These are phyloP conservation scores for Amanita subjunquillea DNA, from an alignment of 768 basidiomycete species.

Conservation along the genomic window DNA sequence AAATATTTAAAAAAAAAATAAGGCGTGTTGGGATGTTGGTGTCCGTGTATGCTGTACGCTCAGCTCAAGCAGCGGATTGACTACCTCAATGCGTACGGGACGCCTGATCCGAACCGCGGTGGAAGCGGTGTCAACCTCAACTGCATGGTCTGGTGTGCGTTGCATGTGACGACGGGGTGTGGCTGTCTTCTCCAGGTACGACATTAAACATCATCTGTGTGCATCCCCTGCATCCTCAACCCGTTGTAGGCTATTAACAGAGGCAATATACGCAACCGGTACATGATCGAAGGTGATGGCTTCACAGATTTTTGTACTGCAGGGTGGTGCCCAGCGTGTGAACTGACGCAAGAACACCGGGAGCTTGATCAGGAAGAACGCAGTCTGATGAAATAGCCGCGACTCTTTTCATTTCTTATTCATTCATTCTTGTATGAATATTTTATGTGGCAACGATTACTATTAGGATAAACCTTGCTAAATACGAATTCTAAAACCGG, in stretches of 20 bases:
- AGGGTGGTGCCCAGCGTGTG: conserved; percentile 30
- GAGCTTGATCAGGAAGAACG: conserved; percentile 33
- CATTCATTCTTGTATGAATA: too few species aligned
- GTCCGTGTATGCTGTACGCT: conserved; percentile 31
- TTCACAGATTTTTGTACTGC: conserved; percentile 28
- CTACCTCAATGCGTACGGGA: conserved; percentile 23
- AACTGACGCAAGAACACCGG: conserved; percentile 29
- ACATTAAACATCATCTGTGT: too few species aligned
- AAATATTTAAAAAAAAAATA: too few species aligned
- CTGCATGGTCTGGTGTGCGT: conserved; percentile 22
- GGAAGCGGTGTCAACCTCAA: conserved; percentile 14
- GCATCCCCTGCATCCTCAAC: neutral
- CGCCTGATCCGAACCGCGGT: conserved; percentile 26
- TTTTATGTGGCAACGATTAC: neutral
- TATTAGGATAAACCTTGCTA: too few species aligned
- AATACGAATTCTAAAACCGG: too few species aligned
- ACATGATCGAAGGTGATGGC: conserved; percentile 33
- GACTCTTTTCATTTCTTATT: too few species aligned
- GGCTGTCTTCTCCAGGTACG: conserved; percentile 31
- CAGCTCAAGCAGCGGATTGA: conserved; percentile 30
- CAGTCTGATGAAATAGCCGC: conserved; percentile 8
- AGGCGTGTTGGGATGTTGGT: conserved; percentile 30
- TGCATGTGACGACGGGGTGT: conserved; percentile 17
- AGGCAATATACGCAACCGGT: conserved; percentile 28
- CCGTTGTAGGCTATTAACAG: conserved; percentile 14